phyloP scores from a whole-genome alignment of 1,139 yeast genomes.

The Saccharomyces hybrid region DNA sequence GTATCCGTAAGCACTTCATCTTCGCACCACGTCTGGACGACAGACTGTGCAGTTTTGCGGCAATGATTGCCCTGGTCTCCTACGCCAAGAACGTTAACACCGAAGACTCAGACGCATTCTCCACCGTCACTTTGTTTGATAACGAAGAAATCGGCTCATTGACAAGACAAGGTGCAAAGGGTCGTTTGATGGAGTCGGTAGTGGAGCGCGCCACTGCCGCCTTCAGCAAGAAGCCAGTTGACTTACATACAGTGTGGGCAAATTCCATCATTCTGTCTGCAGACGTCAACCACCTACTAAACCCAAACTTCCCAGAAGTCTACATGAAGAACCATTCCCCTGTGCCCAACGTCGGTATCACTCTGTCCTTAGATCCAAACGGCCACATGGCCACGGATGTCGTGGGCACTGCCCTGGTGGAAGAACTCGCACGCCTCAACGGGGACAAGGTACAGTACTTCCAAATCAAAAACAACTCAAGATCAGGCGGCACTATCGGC shows the following conservation, averaged over 20 bases:
- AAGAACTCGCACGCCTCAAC: constrained; percentile 54
- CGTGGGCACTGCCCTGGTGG: constrained; percentile 57
- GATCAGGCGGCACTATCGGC: constrained; percentile 79
- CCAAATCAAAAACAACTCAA: constrained; percentile 62
- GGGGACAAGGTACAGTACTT: constrained; percentile 60
- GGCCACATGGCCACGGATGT: constrained; percentile 78
- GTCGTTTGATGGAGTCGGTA: constrained; percentile 43
- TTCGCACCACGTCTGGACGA: constrained; percentile 64
- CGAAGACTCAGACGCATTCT: constrained; percentile 35
- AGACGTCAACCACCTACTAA: constrained; percentile 57
- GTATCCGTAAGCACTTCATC: constrained; percentile 51
- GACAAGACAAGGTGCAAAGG: constrained; percentile 52
- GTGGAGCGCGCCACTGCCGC: constrained; percentile 35
- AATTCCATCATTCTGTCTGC: constrained; percentile 56
- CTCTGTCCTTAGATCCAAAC: constrained; percentile 66
- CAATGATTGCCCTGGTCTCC: constrained; percentile 46
- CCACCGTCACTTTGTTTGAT: constrained; percentile 47
- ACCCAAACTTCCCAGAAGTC: constrained; percentile 53
- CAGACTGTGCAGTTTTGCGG: constrained; percentile 56
- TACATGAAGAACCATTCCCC: constrained; percentile 73
- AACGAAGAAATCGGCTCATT: constrained; percentile 60
- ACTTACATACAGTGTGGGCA: constrained; percentile 38
- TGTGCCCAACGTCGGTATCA: constrained; percentile 65
- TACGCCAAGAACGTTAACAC: constrained; percentile 25
- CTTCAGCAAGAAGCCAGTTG: constrained; percentile 20